Percentiles rank a stretch among this genome's conserved stretches.
Conservation (phyloP, 192 early-diverging fungal species). For the Coemansia sp. region DNA sequence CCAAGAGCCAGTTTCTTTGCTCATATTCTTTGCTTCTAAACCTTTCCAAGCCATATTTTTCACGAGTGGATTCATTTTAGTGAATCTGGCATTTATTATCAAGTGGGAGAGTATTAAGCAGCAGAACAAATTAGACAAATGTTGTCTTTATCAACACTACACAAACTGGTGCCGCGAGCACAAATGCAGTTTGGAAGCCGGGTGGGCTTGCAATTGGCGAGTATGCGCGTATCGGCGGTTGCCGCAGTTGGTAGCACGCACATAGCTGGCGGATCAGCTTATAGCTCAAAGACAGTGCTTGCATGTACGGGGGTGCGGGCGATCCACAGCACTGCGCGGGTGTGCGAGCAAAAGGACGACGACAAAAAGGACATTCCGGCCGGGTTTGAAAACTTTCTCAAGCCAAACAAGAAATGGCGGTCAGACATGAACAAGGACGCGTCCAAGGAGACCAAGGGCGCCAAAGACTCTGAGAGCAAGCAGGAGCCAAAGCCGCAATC, state of each 20-base stretch:
- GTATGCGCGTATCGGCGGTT: not conserved
- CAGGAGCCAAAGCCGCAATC: slow-evolving; percentile 3
- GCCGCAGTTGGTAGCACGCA: not conserved
- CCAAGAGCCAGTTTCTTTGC: too few species aligned
- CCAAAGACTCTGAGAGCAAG: slow-evolving; percentile 5
- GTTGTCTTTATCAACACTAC: slow-evolving; percentile 2
- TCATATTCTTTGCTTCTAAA: too few species aligned
- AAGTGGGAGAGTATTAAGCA: too few species aligned
- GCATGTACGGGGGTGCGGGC: slow-evolving; percentile 17
- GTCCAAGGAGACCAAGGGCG: not conserved
- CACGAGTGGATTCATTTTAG: not conserved
- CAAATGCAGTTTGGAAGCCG: slow-evolving; percentile 5
- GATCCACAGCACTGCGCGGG: slow-evolving; percentile 38
- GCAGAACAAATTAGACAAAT: not conserved
- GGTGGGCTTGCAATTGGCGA: not conserved
- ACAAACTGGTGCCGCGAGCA: slow-evolving; percentile 4
- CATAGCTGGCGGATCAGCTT: not conserved
- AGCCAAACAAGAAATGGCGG: slow-evolving; percentile 41
- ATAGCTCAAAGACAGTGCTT: not conserved
- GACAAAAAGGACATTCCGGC: slow-evolving; percentile 56
- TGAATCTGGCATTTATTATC: not conserved
- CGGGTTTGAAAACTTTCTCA: slow-evolving; percentile 72
- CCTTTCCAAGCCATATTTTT: too few species aligned
- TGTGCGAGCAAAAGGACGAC: slow-evolving; percentile 18
- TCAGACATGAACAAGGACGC: slow-evolving; percentile 19